Evolutionary conservation across 2,329 filamentous ascomycete species (phyloP), one percentile per base, ranked within the genome.

Genomic region (Dendrostoma leiphaemia): DNA sequence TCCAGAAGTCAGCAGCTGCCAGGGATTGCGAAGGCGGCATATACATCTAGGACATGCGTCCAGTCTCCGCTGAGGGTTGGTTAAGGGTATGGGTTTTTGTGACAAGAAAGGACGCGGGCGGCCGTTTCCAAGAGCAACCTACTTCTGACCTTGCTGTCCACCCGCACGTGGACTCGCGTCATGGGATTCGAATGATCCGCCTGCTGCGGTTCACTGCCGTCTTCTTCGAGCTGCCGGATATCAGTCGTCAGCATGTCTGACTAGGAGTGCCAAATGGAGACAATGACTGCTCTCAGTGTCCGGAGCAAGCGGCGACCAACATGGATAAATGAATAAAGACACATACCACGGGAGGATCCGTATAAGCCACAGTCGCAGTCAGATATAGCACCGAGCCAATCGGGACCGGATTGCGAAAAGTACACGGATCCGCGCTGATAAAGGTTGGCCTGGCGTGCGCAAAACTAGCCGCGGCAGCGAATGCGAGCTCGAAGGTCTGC

Each of bases 341-440:
- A 48, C 55, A 38, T 21, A 51, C 55, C 15, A 75, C 59, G 2
- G 70, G 70, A 52, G 84, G 84, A 60, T 90, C 87, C 0, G 87
- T 90, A 65, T 88, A 90, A 0, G 86, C 84, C 4, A 90, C 80
- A 0, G 82, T 86, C 0, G 88, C 85, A 0, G 83, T 86, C n/a
- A 90, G 74, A 61, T 91, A 91, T 7, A 90, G 72, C 13, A 90
- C 87, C 57, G 84, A 87, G 48, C 88, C 88, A 2, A 90, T 87
- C 0, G 88, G 88, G 0, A 90, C 88, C 0, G 88, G 86, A 60
- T 89, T 89, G 58, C 88, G 82, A 65, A 91, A 90, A 0, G 86
- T 90, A 59, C 82, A 86, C 0, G 88, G 88, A 59, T 90, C 88
- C 31, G 90, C 80, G 7, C 83, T 86, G 48, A 90, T 74, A 73